These are phyloP conservation scores for Obba rivulosa DNA, from an alignment of 768 basidiomycete genomes.

Conservation along the genomic window DNA sequence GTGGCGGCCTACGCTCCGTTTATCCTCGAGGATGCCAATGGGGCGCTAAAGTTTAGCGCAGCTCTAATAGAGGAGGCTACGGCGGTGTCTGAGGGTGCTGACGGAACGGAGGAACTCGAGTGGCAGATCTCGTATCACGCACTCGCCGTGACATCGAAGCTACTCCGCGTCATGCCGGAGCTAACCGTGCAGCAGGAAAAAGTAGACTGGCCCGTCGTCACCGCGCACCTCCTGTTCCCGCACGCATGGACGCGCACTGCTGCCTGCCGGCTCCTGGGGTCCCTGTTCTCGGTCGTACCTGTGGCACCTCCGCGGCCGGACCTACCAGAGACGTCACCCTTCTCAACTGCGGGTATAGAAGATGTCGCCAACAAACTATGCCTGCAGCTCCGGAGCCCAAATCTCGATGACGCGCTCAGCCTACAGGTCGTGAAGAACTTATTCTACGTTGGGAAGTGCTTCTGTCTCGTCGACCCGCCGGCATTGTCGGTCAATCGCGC, in stretches of 20 bases:
- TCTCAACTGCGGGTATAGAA: conserved; percentile 52
- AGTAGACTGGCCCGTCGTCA: conserved; percentile 60
- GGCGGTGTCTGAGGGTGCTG: conserved; percentile 25
- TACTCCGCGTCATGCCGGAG: conserved; percentile 52
- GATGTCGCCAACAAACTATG: conserved; percentile 71
- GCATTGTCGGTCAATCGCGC: conserved; percentile 9
- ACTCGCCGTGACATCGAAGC: conserved; percentile 60
- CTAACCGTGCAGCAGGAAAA: conserved; percentile 37
- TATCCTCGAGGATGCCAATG: conserved; percentile 54
- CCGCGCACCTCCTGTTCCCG: conserved; percentile 73
- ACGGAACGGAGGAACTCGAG: conserved; percentile 43
- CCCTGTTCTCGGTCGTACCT: conserved; percentile 55
- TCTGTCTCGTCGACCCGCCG: conserved; percentile 38
- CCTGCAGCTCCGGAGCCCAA: conserved; percentile 75
- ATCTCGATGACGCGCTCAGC: conserved; percentile 66
- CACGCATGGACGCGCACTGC: conserved; percentile 93
- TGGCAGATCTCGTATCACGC: conserved; percentile 86
- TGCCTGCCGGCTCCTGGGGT: conserved; percentile 69
- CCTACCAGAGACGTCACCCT: conserved; percentile 33
- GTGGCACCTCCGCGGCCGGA: conserved; percentile 31
- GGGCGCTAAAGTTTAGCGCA: conserved; percentile 40
- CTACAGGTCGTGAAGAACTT: conserved; percentile 90
- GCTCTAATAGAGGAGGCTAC: conserved; percentile 31
- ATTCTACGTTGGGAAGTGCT: conserved; percentile 88
- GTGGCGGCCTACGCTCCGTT: conserved; percentile 37